phyloP scores from a whole-genome alignment of 352 stramenopile species.

The Globisporangium canariense region DNA sequence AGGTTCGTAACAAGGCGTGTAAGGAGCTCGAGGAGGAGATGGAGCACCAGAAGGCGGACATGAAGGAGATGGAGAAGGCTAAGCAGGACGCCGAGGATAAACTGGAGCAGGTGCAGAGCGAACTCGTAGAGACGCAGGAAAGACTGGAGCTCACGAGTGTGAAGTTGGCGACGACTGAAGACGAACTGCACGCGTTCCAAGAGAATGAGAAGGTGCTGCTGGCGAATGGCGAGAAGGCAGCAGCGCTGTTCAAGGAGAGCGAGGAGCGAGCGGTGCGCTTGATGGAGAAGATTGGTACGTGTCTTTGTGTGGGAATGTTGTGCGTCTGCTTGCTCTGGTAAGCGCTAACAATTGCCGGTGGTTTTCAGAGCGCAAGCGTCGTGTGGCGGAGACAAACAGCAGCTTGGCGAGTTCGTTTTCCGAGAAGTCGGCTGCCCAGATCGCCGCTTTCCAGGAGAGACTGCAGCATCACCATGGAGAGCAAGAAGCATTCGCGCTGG shows the following conservation, averaged over 20 bases:
- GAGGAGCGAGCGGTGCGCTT: slow-evolving; percentile 45
- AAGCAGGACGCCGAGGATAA: slow-evolving; percentile 47
- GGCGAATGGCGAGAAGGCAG: slow-evolving; percentile 42
- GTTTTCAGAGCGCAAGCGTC: slow-evolving; percentile 39
- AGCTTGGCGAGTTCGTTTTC: slow-evolving; percentile 42
- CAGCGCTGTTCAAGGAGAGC: slow-evolving; percentile 54
- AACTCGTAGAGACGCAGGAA: slow-evolving; percentile 33
- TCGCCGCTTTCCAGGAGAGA: slow-evolving; percentile 42
- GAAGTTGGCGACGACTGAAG: slow-evolving; percentile 26
- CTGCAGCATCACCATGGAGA: slow-evolving; percentile 47
- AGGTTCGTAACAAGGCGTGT: slow-evolving; percentile 45
- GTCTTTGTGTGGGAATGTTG: background rate
- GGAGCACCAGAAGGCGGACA: slow-evolving; percentile 43
- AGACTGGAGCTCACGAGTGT: slow-evolving; percentile 27
- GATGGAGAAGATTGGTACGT: slow-evolving; percentile 51
- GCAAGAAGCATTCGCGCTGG: slow-evolving; percentile 43
- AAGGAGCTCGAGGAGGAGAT: slow-evolving; percentile 77
- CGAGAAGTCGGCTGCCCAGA: slow-evolving; percentile 36
- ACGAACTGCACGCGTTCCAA: slow-evolving; percentile 40
- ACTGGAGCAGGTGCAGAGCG: slow-evolving; percentile 28
- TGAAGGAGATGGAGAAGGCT: slow-evolving; percentile 35
- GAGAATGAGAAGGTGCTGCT: slow-evolving; percentile 58
- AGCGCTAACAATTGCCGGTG: background rate
- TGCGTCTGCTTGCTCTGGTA: background rate
- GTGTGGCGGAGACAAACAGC: slow-evolving; percentile 45